Conservation (phyloP, 2,329 filamentous ascomycete genomes). For the Fusarium sp. region DNA sequence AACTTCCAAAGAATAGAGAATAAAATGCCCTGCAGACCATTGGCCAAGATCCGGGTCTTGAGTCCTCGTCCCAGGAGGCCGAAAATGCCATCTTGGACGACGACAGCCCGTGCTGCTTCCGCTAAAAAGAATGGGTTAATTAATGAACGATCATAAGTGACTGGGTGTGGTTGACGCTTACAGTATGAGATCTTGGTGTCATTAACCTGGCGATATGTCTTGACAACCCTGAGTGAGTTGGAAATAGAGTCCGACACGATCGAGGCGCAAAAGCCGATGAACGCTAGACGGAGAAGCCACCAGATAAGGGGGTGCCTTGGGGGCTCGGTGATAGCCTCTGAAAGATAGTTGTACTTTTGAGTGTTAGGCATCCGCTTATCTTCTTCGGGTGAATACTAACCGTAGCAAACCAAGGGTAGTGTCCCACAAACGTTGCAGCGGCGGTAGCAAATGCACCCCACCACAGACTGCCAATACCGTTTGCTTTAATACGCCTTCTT, state of each 20-base stretch:
- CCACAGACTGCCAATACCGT: slow-evolving; percentile 62
- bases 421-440: slow-evolving; percentile 62
- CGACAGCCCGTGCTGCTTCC: slow-evolving; percentile 58
- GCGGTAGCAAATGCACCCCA: slow-evolving; percentile 64
- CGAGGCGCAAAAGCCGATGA: slow-evolving; percentile 58
- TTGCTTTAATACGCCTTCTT: slow-evolving; percentile 58
- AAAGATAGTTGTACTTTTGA: slow-evolving; percentile 60
- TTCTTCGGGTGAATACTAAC: slow-evolving; percentile 40
- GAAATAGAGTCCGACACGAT: slow-evolving; percentile 61
- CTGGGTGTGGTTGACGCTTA: slow-evolving; percentile 37
- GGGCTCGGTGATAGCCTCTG: slow-evolving; percentile 56
- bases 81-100: slow-evolving; percentile 57
- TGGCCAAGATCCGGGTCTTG: slow-evolving; percentile 62
- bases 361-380: background rate
- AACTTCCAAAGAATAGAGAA: slow-evolving; percentile 65
- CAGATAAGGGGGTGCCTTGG: slow-evolving; percentile 55
- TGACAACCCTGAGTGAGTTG: slow-evolving; percentile 62
- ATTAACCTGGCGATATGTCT: slow-evolving; percentile 65
- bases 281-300: slow-evolving; percentile 59
- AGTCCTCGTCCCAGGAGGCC: slow-evolving; percentile 62
- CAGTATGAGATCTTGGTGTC: slow-evolving; percentile 62
- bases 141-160: background rate
- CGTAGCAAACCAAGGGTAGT: slow-evolving; percentile 65
- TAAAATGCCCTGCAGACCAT: slow-evolving; percentile 61
- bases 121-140: slow-evolving; percentile 44